These are phyloP conservation scores for Hypomyces rosellus DNA, from an alignment of 2,329 filamentous ascomycete genomes.

Conservation along the genomic window DNA sequence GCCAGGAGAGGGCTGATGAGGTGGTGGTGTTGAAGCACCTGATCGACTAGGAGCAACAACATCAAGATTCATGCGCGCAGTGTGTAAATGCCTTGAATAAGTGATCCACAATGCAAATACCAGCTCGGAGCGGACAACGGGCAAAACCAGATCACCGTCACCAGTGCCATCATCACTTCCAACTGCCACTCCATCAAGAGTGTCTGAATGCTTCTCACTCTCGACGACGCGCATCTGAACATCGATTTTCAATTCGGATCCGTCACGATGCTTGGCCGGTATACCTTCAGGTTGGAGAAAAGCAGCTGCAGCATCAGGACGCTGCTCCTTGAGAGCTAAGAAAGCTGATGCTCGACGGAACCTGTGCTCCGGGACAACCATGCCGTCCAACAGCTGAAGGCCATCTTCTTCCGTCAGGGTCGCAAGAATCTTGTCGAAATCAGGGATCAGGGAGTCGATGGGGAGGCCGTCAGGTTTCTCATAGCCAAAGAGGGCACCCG, in stretches of 20 bases:
- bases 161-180: constrained; percentile 42
- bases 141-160: constrained; percentile 35
- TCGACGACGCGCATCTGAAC: constrained; percentile 95
- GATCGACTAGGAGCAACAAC: constrained; percentile 57
- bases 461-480: constrained; percentile 73
- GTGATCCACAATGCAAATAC: constrained; percentile 97
- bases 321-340: constrained; percentile 75
- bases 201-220: constrained; percentile 65
- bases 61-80: constrained; percentile 43
- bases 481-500: constrained; percentile 84
- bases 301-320: constrained; percentile 67
- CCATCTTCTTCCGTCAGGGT: constrained; percentile 83
- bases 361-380: constrained; percentile 92
- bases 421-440: constrained; percentile 76
- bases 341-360: constrained; percentile 86
- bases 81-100: constrained; percentile 86
- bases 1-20: constrained; percentile 72
- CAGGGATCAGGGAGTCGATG: constrained; percentile 75
- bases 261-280: constrained; percentile 80
- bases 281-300: constrained; percentile 83
- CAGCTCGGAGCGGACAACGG: constrained; percentile 59
- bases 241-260: constrained; percentile 86
- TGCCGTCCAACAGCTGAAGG: constrained; percentile 79
- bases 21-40: constrained; percentile 64
- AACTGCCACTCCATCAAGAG: constrained; percentile 56